Base-by-base conservation (phyloP, 2,329 filamentous ascomycete genomes). In the Stromatinia cepivora region DNA sequence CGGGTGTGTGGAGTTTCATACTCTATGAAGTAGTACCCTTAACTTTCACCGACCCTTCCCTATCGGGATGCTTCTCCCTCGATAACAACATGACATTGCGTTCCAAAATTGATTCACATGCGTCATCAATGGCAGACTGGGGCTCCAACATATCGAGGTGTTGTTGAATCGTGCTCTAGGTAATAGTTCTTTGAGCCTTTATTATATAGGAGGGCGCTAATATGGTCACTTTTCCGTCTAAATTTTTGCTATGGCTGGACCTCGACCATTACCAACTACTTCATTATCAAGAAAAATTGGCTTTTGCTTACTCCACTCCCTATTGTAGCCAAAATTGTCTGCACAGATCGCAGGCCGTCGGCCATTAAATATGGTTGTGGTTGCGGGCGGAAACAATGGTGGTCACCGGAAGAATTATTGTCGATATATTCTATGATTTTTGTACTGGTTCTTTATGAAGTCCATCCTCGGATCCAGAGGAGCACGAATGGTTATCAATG, bases 171-270 rank as follows among this genome's bases (percentile, higher is more conserved):
- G 31, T 68, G 69, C 13, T 73, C 70, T 61, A 67, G 67, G 65
- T 72, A 73, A 48, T 69, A 71, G 1, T 34, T 50, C 8, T 71
- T 69, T 9, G 70, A 66, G 1, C 53, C 73, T 46, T 67, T 66
- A 36, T 73, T 73, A 53, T 73, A 74, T 46, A 70, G 67, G 10
- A 76, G 71, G n/a, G 73, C 68, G 53, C 11, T n/a, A 67, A 73
- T 48, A 71, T 75, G n/a, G 39, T 71, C 31, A 73, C 67, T 52
- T 72, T 34, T 70, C 22, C 34, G 70, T 69, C 15, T 70, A 31
- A 48, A 72, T 72, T 10, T 63, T 28, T 36, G 59, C 52, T 64
- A 48, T 72, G 11, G 70, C 70, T 46, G 63, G 61, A 22, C n/a
- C 42, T 67, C 4, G 9, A 22, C 20, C 9, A 22, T 48, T 34